phyloP scores from a whole-genome alignment of 768 basidiomycete genomes.

The Lenzites betulinus region DNA sequence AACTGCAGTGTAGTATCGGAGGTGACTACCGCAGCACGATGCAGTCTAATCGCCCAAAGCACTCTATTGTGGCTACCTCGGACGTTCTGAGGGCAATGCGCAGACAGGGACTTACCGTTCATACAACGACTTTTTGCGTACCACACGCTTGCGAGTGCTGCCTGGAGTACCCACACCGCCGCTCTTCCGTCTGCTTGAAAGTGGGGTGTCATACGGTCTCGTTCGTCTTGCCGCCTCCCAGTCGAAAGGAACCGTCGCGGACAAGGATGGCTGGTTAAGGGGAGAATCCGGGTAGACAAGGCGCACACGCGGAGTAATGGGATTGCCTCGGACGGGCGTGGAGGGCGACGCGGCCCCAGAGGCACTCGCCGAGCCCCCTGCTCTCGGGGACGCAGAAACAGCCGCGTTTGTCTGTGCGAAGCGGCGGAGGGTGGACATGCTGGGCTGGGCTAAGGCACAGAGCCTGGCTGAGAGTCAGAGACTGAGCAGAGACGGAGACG shows the following conservation, averaged over 20 bases:
- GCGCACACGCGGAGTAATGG: constrained; percentile 47
- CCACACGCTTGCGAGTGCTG: constrained; percentile 50
- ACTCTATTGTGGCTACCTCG: no score
- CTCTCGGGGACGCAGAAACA: constrained; percentile 18
- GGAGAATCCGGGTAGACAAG: constrained; percentile 52
- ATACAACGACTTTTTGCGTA: constrained; percentile 65
- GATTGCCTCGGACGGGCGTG: constrained; percentile 32
- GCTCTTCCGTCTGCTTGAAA: constrained; percentile 45
- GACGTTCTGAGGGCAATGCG: no score
- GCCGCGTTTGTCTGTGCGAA: constrained; percentile 32
- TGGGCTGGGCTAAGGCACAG: not conserved
- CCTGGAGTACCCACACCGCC: constrained; percentile 26
- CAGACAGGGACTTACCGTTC: constrained; percentile 50
- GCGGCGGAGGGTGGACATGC: constrained; percentile 27
- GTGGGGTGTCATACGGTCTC: constrained; percentile 63
- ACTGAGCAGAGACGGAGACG: not conserved
- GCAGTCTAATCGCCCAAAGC: no score
- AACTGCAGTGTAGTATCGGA: no score
- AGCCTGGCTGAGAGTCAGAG: not conserved
- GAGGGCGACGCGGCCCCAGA: constrained; percentile 34
- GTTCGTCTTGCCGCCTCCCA: constrained; percentile 82
- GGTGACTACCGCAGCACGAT: no score
- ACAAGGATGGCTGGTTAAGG: constrained; percentile 70
- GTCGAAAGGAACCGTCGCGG: constrained; percentile 78
- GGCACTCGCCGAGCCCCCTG: constrained; percentile 15